Percentiles rank a stretch among this genome's conserved stretches.
Evolutionary conservation across 768 basidiomycete species (phyloP).

Genomic region (Gymnopilus dilepis): DNA sequence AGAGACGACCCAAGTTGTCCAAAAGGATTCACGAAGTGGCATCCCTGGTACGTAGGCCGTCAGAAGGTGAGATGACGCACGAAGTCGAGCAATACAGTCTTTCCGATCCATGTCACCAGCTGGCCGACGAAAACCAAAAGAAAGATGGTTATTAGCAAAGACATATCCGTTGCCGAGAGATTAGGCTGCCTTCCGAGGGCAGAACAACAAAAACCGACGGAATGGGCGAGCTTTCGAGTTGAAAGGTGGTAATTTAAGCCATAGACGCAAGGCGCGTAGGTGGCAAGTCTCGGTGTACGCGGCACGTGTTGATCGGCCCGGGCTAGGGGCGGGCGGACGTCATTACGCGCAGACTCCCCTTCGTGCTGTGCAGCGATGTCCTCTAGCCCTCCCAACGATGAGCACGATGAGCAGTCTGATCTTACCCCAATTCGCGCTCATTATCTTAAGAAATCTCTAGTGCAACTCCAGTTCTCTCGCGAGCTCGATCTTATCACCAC

Average conservation of each 20-base stretch:
- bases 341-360: constrained; percentile 45
- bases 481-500: constrained; percentile 77
- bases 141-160: constrained; percentile 84
- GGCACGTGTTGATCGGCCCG: constrained; percentile 42
- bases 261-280: neutral
- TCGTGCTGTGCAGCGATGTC: neutral
- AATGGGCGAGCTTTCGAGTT: neutral
- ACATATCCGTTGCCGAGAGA: too few species aligned
- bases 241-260: neutral
- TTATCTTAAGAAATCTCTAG: constrained; percentile 96
- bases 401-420: constrained; percentile 24
- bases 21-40: too few species aligned
- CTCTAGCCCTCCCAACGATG: constrained; percentile 5
- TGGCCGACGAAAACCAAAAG: constrained; percentile 81
- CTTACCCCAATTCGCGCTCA: constrained; percentile 93
- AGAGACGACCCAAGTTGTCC: neutral
- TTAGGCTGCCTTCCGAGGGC: too few species aligned
- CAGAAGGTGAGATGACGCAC: constrained; percentile 51
- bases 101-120: constrained; percentile 87
- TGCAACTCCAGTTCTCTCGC: constrained; percentile 81
- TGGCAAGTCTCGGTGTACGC: neutral
- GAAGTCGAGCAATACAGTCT: constrained; percentile 79
- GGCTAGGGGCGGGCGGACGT: constrained; percentile 50
- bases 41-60: too few species aligned
- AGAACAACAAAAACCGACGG: too few species aligned